Evolutionary conservation across 2,329 filamentous ascomycete species (phyloP).

Genomic region (Cordyceps tenuipes): DNA sequence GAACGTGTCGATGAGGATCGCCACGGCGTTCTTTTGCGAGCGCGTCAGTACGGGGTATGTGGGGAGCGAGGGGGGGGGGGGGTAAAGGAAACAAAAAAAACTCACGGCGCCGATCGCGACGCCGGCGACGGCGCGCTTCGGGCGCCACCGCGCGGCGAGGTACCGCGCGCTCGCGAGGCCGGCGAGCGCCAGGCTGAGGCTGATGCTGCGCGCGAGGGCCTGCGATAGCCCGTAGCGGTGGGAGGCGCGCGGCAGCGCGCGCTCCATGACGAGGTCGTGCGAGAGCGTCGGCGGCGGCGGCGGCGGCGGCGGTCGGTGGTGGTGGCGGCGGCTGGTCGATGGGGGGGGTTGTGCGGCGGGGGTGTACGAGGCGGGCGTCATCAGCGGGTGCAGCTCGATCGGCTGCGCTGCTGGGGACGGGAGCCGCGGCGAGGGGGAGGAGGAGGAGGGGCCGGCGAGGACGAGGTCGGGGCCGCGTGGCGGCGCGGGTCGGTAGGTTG

Average conservation of each 20-base stretch:
- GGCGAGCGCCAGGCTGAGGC: conserved; percentile 1
- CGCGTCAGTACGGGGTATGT: too few relatives aligned
- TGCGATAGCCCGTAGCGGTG: conserved; percentile 4
- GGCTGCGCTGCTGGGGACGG: not conserved
- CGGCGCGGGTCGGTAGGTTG: not conserved
- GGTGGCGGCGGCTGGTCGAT: too few relatives aligned
- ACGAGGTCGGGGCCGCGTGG: not conserved
- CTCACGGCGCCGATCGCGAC: conserved; percentile 7
- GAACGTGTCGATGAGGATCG: too few relatives aligned
- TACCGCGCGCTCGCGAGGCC: conserved; percentile 2
- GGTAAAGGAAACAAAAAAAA: too few relatives aligned
- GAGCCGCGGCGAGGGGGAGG: too few relatives aligned
- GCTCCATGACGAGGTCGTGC: conserved; percentile 1
- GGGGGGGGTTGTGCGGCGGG: not conserved
- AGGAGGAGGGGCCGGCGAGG: not conserved
- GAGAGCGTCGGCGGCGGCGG: not conserved
- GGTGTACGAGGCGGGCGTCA: not conserved
- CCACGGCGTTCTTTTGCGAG: too few relatives aligned
- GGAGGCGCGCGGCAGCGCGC: conserved; percentile 1
- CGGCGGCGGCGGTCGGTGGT: not conserved
- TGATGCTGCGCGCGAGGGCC: conserved; percentile 4
- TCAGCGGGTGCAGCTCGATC: conserved; percentile 2
- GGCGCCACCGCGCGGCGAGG: not conserved
- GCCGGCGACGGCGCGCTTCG: conserved; percentile 1
- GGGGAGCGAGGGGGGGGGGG: too few relatives aligned